phyloP scores from a whole-genome alignment of 768 basidiomycete genomes.

The Hebeloma cylindrosporum region DNA sequence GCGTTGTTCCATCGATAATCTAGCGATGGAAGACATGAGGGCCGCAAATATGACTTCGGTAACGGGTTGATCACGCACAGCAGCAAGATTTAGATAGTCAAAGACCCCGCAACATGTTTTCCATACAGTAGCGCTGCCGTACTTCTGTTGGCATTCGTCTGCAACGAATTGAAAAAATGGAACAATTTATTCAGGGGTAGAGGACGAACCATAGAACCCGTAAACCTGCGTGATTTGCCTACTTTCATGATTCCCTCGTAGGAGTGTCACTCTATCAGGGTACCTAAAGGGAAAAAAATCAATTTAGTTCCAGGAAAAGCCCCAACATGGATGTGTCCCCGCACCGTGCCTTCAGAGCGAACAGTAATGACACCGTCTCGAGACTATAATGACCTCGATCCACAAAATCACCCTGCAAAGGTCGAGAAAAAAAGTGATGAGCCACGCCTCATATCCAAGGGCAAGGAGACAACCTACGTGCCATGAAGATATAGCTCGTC shows the following conservation, averaged over 20 bases:
- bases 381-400: slow-evolving; percentile 95
- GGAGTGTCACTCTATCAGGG: slow-evolving; percentile 87
- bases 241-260: slow-evolving; percentile 96
- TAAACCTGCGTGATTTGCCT: slow-evolving; percentile 98
- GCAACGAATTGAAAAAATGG: slow-evolving; percentile 1
- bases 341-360: slow-evolving; percentile 88
- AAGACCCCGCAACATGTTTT: slow-evolving; percentile 97
- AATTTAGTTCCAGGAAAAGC: neutral
- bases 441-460: slow-evolving; percentile 20
- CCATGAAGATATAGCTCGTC: slow-evolving; percentile 96
- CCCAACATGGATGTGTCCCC: slow-evolving; percentile 12
- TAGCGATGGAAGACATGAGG: slow-evolving; percentile 30
- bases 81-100: slow-evolving; percentile 92
- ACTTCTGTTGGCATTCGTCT: slow-evolving; percentile 99
- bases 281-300: slow-evolving; percentile 51
- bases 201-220: slow-evolving; percentile 87
- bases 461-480: slow-evolving; percentile 52
- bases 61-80: slow-evolving; percentile 49
- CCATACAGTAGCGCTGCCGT: slow-evolving; percentile 94
- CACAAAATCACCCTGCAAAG: slow-evolving; percentile 88
- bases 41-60: neutral
- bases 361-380: slow-evolving; percentile 87
- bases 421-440: slow-evolving; percentile 20
- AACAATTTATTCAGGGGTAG: neutral
- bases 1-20: slow-evolving; percentile 91